Conservation (phyloP, 208 protist genomes). For the Acanthamoeba royreba region DNA sequence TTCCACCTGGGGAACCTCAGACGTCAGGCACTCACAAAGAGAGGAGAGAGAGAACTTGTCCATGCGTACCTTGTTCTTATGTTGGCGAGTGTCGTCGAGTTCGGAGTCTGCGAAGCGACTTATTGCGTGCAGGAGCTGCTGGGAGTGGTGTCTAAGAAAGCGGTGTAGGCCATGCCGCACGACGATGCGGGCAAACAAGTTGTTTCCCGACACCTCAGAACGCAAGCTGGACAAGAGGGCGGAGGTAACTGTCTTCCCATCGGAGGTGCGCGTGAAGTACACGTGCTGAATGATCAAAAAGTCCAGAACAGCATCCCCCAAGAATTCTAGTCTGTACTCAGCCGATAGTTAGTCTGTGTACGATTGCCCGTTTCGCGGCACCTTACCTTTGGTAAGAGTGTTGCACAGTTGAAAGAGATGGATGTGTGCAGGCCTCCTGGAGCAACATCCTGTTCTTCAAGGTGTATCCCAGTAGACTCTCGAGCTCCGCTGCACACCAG, state of each 20-base stretch:
- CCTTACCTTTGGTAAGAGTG: neutral
- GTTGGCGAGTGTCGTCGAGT: neutral
- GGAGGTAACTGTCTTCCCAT: neutral
- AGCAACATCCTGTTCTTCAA: neutral
- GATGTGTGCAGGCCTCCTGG: neutral
- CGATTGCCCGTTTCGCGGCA: neutral
- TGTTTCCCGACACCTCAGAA: neutral
- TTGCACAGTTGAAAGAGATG: neutral
- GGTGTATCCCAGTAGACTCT: neutral
- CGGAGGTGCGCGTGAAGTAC: neutral
- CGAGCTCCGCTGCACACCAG: neutral
- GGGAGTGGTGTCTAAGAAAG: neutral
- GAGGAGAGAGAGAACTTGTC: neutral
- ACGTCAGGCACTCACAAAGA: neutral
- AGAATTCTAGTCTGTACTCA: neutral
- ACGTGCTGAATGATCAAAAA: neutral
- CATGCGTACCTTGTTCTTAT: neutral
- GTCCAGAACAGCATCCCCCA: neutral
- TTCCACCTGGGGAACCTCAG: neutral
- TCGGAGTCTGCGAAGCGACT: neutral
- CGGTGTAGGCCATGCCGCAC: neutral
- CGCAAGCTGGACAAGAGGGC: neutral
- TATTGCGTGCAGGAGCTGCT: neutral
- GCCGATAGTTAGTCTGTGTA: neutral
- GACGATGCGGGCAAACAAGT: neutral